These are phyloP conservation scores for Metarhizium anisopliae DNA, from an alignment of 2,329 filamentous ascomycete species.

Conservation along the genomic window DNA sequence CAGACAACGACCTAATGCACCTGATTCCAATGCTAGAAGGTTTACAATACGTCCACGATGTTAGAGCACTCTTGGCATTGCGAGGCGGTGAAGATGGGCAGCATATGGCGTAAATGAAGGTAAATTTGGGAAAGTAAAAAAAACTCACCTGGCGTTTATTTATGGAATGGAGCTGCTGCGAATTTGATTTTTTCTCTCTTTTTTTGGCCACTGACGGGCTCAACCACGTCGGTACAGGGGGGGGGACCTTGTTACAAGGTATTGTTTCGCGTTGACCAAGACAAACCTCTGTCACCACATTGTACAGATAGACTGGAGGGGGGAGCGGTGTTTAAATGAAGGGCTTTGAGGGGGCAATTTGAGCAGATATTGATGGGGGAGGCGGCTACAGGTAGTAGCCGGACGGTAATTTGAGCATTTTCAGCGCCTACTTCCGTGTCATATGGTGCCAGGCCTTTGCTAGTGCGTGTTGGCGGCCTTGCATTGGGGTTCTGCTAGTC, in stretches of 20 bases:
- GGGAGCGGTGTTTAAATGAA: neutral
- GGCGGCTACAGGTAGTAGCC: neutral
- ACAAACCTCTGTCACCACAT: neutral
- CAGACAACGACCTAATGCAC: constrained; percentile 89
- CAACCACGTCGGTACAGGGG: constrained; percentile 5
- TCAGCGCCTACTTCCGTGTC: neutral
- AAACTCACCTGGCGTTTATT: constrained; percentile 6
- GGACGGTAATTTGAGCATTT: neutral
- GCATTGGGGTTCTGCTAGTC: neutral
- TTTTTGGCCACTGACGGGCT: constrained; percentile 4
- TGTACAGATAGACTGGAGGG: constrained; percentile 1
- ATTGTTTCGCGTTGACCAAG: neutral
- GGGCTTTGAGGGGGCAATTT: neutral
- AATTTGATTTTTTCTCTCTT: neutral
- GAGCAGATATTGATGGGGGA: neutral
- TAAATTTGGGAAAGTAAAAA: neutral
- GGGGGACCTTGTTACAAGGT: neutral
- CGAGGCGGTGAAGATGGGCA: constrained; percentile 75
- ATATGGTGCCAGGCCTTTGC: neutral
- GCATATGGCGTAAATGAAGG: constrained; percentile 33
- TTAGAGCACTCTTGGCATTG: constrained; percentile 80
- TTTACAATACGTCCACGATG: constrained; percentile 92
- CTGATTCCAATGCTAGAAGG: constrained; percentile 88
- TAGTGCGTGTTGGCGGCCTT: neutral
- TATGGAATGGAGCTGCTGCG: neutral